phyloP scores from a whole-genome alignment of 1,139 yeast species.

The Geotrichum carabidarum region DNA sequence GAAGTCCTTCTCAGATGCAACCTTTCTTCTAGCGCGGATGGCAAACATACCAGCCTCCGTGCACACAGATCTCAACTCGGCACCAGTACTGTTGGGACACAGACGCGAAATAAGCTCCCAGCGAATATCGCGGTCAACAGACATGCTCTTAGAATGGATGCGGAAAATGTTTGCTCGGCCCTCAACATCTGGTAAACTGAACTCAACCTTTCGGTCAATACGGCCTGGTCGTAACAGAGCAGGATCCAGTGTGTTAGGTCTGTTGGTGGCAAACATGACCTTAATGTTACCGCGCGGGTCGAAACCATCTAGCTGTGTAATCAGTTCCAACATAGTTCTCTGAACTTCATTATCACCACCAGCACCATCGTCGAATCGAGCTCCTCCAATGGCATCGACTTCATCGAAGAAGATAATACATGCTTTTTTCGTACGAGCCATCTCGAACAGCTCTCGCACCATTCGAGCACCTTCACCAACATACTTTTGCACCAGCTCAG shows the following conservation, averaged over 20 bases:
- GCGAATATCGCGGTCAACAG: conserved; percentile 92
- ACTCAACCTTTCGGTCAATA: conserved; percentile 96
- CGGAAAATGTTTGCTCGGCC: conserved; percentile 97
- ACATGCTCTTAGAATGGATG: conserved; percentile 93
- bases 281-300: conserved; percentile 98
- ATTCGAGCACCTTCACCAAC: conserved; percentile 99
- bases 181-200: conserved; percentile 90
- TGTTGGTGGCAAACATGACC: conserved; percentile 97
- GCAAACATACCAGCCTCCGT: conserved; percentile 99
- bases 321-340: conserved; percentile 96
- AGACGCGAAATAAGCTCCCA: conserved; percentile 96
- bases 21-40: conserved; percentile 94
- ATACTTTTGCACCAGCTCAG: conserved; percentile 94
- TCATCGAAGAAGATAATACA: conserved; percentile 95
- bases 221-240: conserved; percentile 97
- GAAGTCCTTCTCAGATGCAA: conserved; percentile 96
- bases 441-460: conserved; percentile 96
- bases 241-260: conserved; percentile 97
- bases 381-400: conserved; percentile 98
- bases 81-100: conserved; percentile 98
- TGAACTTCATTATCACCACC: conserved; percentile 99
- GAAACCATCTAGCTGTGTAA: conserved; percentile 95
- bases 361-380: conserved; percentile 97
- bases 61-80: conserved; percentile 92
- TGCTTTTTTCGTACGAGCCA: conserved; percentile 97